phyloP scores from a whole-genome alignment of 1,139 yeast genomes.

The Chernovozyma sophiae-reginae region DNA sequence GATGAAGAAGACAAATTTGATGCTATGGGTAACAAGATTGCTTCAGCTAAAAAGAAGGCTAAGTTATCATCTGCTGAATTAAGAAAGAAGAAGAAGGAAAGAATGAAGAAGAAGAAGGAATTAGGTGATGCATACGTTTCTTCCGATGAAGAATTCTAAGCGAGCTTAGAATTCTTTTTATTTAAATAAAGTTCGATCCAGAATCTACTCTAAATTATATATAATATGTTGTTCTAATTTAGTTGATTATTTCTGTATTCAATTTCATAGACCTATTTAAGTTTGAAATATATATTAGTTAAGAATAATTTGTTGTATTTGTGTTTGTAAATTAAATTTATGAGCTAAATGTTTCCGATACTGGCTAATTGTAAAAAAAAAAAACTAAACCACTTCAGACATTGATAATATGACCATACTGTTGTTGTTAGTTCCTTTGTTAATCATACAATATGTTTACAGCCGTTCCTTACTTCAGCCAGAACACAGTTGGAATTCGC shows the following conservation, averaged over 20 bases:
- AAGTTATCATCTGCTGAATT: slow-evolving; percentile 98
- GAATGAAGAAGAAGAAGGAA: slow-evolving; percentile 99
- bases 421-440: no score
- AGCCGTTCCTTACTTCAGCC: no score
- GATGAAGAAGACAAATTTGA: slow-evolving; percentile 98
- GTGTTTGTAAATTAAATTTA: slow-evolving; percentile 3
- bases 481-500: no score
- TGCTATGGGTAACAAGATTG: slow-evolving; percentile 99
- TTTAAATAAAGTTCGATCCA: slow-evolving; percentile 1
- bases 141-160: slow-evolving; percentile 65
- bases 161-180: slow-evolving; percentile 9
- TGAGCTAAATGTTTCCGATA: no score
- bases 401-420: no score
- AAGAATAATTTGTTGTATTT: no score
- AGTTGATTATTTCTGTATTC: slow-evolving; percentile 10
- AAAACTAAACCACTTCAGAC: no score
- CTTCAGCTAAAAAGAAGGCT: slow-evolving; percentile 91
- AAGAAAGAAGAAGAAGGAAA: slow-evolving; percentile 99
- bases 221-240: slow-evolving; percentile 7
- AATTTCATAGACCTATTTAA: slow-evolving; percentile 11
- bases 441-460: no score
- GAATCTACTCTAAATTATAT: slow-evolving; percentile 4
- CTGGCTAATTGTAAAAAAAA: no score
- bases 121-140: slow-evolving; percentile 98
- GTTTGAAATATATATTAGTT: slow-evolving; percentile 4